Evolutionary conservation across 345 rosid species (phyloP), one percentile per base, ranked within the genome.

Genomic region (Arabidopsis suecica): DNA sequence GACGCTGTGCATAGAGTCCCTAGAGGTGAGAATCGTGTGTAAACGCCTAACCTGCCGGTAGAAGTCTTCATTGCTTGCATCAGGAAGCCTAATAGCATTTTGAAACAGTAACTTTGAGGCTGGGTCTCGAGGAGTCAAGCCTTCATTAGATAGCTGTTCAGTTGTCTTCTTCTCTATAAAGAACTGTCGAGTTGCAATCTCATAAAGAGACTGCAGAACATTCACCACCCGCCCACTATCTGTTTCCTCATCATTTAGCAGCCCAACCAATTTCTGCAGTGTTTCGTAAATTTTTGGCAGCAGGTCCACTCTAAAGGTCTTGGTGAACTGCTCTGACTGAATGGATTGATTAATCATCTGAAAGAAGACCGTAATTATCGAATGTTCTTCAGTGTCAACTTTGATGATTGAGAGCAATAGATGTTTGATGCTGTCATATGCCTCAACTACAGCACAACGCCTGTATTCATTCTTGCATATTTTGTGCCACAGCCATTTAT

Each of bases 401-500:
- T 83, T 86, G 72, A 88, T 83, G 74, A 91, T 90, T 78, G 85
- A 65, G 71, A 81, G 97, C 78, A 94, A 68, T 71, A 94, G 78
- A 79, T 90, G 86, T 85, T 81, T 94, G 47, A 91, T 72, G 56
- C 95, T 82, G 50, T 94, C 98, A 82, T 91, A 94, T 71, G 93
- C 86, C 85, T 94, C 98, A 30, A 94, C 84, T 71, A 94, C 93
- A 40, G 84, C 92, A 79, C 98, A 94, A 13, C 98, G 95, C 72
- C 98, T 83, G 69, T 88, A 94, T 80, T 94, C 98, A 65, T 84
- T 84, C 89, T 91, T 91, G 83, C 89, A 78, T 77, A 94, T 89
- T 86, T 90, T 94, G 81, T 83, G 83, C 97, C 98, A 94, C 47
- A 94, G 88, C 97, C 96, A 90, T 85, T 83, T 90, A 81, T 94